phyloP scores from a whole-genome alignment of 2,329 filamentous ascomycete genomes.

The Colletotrichum destructivum region DNA sequence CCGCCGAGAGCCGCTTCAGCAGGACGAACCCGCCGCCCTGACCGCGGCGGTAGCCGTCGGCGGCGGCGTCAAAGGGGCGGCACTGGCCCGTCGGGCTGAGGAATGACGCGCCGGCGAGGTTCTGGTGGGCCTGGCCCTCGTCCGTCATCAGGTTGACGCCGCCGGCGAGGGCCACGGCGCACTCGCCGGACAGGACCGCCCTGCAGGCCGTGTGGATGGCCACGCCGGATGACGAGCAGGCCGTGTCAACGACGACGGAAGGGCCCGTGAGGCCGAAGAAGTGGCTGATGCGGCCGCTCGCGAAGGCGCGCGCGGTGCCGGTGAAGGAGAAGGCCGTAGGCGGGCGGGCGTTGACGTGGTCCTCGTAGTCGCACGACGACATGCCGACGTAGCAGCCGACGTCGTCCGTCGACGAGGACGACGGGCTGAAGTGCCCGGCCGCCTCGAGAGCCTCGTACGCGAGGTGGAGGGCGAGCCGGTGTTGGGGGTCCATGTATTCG shows the following conservation, averaged over 20 bases:
- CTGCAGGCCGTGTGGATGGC: slow-evolving; percentile 54
- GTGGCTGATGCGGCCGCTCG: slow-evolving; percentile 52
- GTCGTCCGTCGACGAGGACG: slow-evolving; percentile 48
- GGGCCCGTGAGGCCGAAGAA: slow-evolving; percentile 56
- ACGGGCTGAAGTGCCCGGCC: slow-evolving; percentile 46
- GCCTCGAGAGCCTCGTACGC: slow-evolving; percentile 52
- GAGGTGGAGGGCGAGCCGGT: slow-evolving; percentile 51
- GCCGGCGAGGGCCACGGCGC: slow-evolving; percentile 54
- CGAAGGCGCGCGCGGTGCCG: slow-evolving; percentile 52
- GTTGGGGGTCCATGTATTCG: slow-evolving; percentile 51
- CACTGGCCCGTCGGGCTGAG: slow-evolving; percentile 50
- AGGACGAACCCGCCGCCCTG: slow-evolving; percentile 62
- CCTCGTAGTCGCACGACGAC: slow-evolving; percentile 42
- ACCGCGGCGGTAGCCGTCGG: slow-evolving; percentile 65
- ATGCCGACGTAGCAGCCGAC: slow-evolving; percentile 45
- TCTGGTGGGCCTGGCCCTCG: not conserved
- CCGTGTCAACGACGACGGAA: slow-evolving; percentile 53
- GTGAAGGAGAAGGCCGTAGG: slow-evolving; percentile 44
- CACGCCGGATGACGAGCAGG: slow-evolving; percentile 55
- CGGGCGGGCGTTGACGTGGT: slow-evolving; percentile 43
- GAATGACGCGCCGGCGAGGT: slow-evolving; percentile 44
- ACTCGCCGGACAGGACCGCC: slow-evolving; percentile 51
- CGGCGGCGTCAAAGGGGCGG: slow-evolving; percentile 51
- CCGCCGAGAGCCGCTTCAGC: slow-evolving; percentile 62
- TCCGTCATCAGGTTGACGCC: slow-evolving; percentile 55